Conservation (phyloP, 805 yeast species). For the Metschnikowia bowlesiae region DNA sequence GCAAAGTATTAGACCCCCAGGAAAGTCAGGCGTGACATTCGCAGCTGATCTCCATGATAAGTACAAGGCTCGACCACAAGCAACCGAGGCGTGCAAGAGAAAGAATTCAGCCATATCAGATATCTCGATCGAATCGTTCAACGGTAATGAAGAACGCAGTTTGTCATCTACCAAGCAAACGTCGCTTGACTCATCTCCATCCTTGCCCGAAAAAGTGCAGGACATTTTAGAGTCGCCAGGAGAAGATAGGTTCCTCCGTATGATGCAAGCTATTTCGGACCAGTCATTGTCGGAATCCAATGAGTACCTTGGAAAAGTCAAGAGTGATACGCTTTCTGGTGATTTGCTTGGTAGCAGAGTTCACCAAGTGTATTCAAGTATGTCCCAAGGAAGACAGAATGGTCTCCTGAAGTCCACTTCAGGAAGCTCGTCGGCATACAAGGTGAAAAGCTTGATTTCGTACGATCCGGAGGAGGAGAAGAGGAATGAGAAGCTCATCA, state of each 20-base stretch:
- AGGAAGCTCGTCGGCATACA: constrained; percentile 25
- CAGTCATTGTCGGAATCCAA: constrained; percentile 26
- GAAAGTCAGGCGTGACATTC: constrained; percentile 11
- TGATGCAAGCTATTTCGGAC: constrained; percentile 24
- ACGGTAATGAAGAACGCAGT: constrained; percentile 7
- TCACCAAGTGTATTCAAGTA: constrained; percentile 31
- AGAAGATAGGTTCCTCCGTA: constrained; percentile 18
- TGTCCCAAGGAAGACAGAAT: constrained; percentile 9
- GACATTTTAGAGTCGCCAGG: constrained; percentile 2
- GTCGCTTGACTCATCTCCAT: background rate
- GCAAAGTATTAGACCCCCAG: background rate
- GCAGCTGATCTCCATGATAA: background rate
- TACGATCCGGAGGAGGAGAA: constrained; percentile 31
- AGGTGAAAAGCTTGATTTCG: constrained; percentile 38
- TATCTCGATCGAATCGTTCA: constrained; percentile 17
- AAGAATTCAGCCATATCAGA: constrained; percentile 14
- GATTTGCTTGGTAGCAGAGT: constrained; percentile 25
- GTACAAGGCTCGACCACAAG: constrained; percentile 2
- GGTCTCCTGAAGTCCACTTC: constrained; percentile 11
- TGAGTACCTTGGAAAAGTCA: constrained; percentile 20
- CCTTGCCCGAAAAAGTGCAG: constrained; percentile 2
- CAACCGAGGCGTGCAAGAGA: constrained; percentile 4
- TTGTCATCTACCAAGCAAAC: constrained; percentile 4
- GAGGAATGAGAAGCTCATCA: constrained; percentile 15
- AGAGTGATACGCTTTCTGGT: constrained; percentile 10